Evolutionary conservation across 805 yeast species (phyloP), one percentile per base, ranked within the genome.

Genomic region (Monosporozyma unispora): DNA sequence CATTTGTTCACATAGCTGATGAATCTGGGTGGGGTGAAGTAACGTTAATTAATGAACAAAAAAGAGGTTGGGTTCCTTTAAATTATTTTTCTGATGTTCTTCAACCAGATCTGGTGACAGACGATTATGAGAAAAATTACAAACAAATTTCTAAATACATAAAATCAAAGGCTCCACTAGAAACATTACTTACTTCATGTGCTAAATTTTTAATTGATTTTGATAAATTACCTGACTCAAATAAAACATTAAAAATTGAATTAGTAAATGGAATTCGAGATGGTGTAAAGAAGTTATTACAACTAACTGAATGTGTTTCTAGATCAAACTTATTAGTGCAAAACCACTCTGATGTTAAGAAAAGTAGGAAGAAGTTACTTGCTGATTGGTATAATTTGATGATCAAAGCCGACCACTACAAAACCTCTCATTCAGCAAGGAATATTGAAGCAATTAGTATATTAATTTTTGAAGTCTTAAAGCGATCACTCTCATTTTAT

Each of bases 1-100:
- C 87, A 0, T 86, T 84, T 64, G 86, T 86, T 4, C 89, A 84
- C 58, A 77, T 85, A 7, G 78, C 84, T 21, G 93, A 85, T 62
- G 82, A 82, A 48, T 81, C 88, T 19, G 95, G 93, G 0, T 86
- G 95, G 95, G 91, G 90, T 52, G 95, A 86, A 63, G 93, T 85
- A 2, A 85, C 90, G 0, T 60, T 84, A 37, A 66, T 85, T 8
- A 81, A 79, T 49, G 71, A 81, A 12, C 69, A 81, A 47, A 74
- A 75, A 57, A 69, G 88, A 53, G 95, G 95, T 16, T 86, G 95
- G 95, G 87, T 85, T 16, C 95, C 95, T 3, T 81, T 86, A 75
- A 86, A 85, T 60, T 86, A 83, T 66, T 86, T 85, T 58, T 68
- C 81, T 4, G 73, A 70, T 51, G 61, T 70, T 3, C 58, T 80